Evolutionary conservation across 768 basidiomycete species (phyloP).

Genomic region (Clitopilus passeckerianus): DNA sequence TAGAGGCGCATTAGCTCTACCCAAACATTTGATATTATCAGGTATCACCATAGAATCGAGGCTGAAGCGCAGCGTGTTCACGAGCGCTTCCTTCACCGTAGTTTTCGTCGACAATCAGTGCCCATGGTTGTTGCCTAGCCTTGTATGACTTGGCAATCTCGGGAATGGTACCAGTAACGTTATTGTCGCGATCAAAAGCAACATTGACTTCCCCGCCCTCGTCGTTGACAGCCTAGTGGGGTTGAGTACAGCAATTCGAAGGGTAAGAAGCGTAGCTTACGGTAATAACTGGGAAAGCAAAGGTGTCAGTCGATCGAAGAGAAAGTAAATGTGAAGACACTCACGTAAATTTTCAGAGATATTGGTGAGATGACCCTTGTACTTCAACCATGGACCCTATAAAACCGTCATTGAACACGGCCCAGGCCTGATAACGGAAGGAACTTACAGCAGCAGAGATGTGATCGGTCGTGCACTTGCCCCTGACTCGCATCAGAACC

Average conservation of each 20-base stretch:
- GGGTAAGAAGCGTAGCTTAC: conserved; percentile 26
- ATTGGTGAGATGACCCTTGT: conserved; percentile 94
- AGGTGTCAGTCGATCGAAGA: conserved; percentile 1
- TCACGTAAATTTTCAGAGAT: conserved; percentile 92
- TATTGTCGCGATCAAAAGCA: conserved; percentile 73
- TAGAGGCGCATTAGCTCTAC: conserved; percentile 17
- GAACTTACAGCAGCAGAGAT: conserved; percentile 86
- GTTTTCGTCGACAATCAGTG: conserved; percentile 92
- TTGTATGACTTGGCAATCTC: conserved; percentile 88
- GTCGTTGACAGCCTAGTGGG: conserved; percentile 78
- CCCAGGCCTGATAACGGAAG: not conserved
- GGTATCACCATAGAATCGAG: conserved; percentile 78
- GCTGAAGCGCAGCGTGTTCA: conserved; percentile 96
- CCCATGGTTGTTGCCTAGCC: conserved; percentile 81
- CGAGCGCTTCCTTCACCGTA: conserved; percentile 98
- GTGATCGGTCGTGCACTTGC: conserved; percentile 99
- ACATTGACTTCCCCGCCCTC: conserved; percentile 92
- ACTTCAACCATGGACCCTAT: conserved; percentile 97
- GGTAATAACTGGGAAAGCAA: conserved; percentile 65
- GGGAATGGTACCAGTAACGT: conserved; percentile 77
- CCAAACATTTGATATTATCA: not conserved
- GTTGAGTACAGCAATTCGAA: not conserved
- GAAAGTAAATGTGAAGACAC: conserved; percentile 22
- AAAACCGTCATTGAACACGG: conserved; percentile 3
- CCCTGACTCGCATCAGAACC: conserved; percentile 85